These are phyloP conservation scores for Fusarium sp. DNA, from an alignment of 2,329 filamentous ascomycete species.

Conservation along the genomic window DNA sequence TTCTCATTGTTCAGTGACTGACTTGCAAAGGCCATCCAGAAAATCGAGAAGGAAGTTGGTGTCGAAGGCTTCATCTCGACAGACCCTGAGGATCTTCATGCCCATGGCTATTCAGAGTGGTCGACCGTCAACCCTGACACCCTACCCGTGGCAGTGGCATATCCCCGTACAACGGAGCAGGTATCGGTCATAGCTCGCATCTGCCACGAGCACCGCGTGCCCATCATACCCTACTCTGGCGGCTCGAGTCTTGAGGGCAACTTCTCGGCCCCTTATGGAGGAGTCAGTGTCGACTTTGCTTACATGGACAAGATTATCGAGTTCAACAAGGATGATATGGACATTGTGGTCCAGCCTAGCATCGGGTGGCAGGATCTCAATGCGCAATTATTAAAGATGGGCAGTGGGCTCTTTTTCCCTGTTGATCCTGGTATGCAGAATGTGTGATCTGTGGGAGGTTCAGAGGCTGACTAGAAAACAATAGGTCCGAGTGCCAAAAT, in stretches of 20 bases:
- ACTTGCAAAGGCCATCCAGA: slow-evolving; percentile 58
- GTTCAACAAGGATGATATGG: slow-evolving; percentile 87
- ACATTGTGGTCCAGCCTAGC: slow-evolving; percentile 88
- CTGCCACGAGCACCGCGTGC: slow-evolving; percentile 80
- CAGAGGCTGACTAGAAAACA: neutral
- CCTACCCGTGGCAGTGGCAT: slow-evolving; percentile 69
- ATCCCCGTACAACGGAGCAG: slow-evolving; percentile 67
- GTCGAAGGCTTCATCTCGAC: slow-evolving; percentile 66
- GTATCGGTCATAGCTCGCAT: slow-evolving; percentile 68
- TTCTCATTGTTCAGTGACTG: slow-evolving; percentile 1
- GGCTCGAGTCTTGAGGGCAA: slow-evolving; percentile 89
- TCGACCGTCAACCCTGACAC: slow-evolving; percentile 67
- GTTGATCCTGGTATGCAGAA: slow-evolving; percentile 75
- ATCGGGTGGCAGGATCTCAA: slow-evolving; percentile 94
- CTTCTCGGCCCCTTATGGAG: slow-evolving; percentile 85
- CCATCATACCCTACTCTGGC: slow-evolving; percentile 86
- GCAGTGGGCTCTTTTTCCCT: slow-evolving; percentile 85
- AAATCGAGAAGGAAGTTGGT: slow-evolving; percentile 60
- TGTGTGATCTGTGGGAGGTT: neutral
- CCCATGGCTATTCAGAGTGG: slow-evolving; percentile 73
- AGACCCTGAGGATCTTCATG: slow-evolving; percentile 66
- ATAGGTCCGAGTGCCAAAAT: slow-evolving; percentile 72
- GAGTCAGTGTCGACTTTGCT: slow-evolving; percentile 87
- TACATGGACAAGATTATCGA: slow-evolving; percentile 84
- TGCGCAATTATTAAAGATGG: slow-evolving; percentile 69